Percentiles rank a stretch among this genome's conserved stretches.
These are phyloP conservation scores for Trichoderma gamsii DNA, from an alignment of 495 filamentous ascomycete species.

Conservation along the genomic window DNA sequence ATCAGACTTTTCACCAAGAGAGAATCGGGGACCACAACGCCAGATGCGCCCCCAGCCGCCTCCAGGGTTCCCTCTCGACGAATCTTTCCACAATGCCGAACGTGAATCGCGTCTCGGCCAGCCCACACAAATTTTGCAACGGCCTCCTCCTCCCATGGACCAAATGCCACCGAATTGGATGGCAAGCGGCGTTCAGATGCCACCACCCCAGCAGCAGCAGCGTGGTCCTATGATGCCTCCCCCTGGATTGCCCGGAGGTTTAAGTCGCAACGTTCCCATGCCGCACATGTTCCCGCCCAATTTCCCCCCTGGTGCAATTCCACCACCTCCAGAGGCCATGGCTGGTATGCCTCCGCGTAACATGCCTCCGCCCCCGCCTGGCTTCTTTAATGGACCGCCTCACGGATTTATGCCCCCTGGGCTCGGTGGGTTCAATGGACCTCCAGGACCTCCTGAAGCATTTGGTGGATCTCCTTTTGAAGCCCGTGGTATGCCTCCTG, in stretches of 20 bases:
- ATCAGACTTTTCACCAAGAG: constrained; percentile 29
- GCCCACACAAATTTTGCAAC: constrained; percentile 52
- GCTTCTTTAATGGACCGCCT: constrained; percentile 41
- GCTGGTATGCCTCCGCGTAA: constrained; percentile 30
- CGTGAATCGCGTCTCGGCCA: constrained; percentile 32
- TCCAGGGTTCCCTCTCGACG: constrained; percentile 37
- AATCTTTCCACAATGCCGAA: constrained; percentile 36
- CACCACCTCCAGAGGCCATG: constrained; percentile 39
- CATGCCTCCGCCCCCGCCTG: constrained; percentile 45
- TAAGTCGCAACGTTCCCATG: constrained; percentile 35
- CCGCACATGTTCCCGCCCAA: constrained; percentile 45
- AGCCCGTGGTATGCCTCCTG: constrained; percentile 22
- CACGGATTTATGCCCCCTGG: constrained; percentile 33
- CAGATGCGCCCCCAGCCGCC: constrained; percentile 26
- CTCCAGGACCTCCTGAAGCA: constrained; percentile 35
- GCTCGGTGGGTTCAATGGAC: constrained; percentile 43
- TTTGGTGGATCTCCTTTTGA: constrained; percentile 34
- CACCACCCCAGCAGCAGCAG: constrained; percentile 15
- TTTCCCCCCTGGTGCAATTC: constrained; percentile 42
- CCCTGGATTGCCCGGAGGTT: constrained; percentile 37
- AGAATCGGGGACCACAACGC: constrained; percentile 22
- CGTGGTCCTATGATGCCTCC: constrained; percentile 43
- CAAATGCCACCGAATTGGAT: constrained; percentile 42
- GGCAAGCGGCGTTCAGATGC: constrained; percentile 27
- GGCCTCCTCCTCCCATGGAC: constrained; percentile 46